These are phyloP conservation scores for Candida buenavistaensis DNA, from an alignment of 1,139 yeast genomes.

Conservation along the genomic window DNA sequence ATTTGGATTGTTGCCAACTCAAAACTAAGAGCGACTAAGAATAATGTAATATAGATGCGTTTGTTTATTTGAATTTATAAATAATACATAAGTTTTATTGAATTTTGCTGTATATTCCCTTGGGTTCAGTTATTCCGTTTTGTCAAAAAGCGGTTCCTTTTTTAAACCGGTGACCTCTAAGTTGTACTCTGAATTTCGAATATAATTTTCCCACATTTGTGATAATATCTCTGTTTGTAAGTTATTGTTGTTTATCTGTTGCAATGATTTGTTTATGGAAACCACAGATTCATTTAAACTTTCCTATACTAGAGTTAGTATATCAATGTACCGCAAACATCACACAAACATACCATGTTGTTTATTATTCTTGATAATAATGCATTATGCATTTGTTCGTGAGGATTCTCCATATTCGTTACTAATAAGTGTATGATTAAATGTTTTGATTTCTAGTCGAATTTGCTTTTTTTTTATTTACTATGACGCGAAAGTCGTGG, in stretches of 20 bases:
- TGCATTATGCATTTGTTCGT: slow-evolving; percentile 82
- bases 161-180: slow-evolving; percentile 65
- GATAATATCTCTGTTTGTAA: slow-evolving; percentile 72
- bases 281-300: slow-evolving; percentile 70
- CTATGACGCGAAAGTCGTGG: not conserved
- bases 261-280: slow-evolving; percentile 59
- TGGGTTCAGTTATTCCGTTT: not conserved
- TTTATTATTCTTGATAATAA: slow-evolving; percentile 73
- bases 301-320: slow-evolving; percentile 37
- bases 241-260: slow-evolving; percentile 64
- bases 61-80: slow-evolving; percentile 1
- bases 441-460: no score
- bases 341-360: slow-evolving; percentile 67
- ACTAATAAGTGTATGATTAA: no score
- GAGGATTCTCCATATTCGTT: slow-evolving; percentile 93
- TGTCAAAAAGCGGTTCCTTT: slow-evolving; percentile 6
- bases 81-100: slow-evolving; percentile 1
- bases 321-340: no score
- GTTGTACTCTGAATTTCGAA: slow-evolving; percentile 69
- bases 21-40: no score
- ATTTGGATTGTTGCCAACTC: slow-evolving; percentile 85
- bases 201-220: slow-evolving; percentile 81
- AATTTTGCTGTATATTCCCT: no score
- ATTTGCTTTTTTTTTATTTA: not conserved
- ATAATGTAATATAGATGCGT: no score